Evolutionary conservation across 352 stramenopile species (phyloP).

Genomic region (Pythium oligandrum): DNA sequence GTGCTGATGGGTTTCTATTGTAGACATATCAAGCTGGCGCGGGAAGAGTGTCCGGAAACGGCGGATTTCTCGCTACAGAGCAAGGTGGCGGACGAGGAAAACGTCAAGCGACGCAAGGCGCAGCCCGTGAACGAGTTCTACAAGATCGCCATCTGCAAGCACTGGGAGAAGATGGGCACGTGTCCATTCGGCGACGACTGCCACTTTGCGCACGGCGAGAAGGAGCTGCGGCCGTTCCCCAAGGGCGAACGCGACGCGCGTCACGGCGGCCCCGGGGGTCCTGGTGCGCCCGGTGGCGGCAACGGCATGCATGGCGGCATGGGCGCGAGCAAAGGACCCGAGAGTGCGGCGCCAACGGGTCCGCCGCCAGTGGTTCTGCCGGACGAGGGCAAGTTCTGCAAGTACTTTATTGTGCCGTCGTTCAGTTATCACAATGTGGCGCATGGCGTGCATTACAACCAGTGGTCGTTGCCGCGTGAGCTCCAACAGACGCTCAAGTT

Average conservation of each 20-base stretch:
- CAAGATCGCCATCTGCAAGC: slow-evolving; percentile 97
- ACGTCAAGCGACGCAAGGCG: slow-evolving; percentile 79
- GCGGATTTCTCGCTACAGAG: slow-evolving; percentile 93
- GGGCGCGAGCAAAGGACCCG: neutral
- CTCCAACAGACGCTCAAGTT: slow-evolving; percentile 64
- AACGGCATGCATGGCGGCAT: neutral
- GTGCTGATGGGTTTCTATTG: neutral
- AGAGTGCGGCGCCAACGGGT: neutral
- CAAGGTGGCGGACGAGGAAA: slow-evolving; percentile 89
- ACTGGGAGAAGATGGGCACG: slow-evolving; percentile 93
- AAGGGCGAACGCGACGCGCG: slow-evolving; percentile 63
- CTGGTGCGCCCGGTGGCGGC: neutral
- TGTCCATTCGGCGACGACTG: slow-evolving; percentile 97
- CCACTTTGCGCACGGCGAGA: slow-evolving; percentile 96
- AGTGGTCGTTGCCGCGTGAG: slow-evolving; percentile 51
- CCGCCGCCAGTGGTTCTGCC: slow-evolving; percentile 35
- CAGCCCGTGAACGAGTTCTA: slow-evolving; percentile 95
- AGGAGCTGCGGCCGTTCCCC: slow-evolving; percentile 87
- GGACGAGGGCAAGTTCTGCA: slow-evolving; percentile 69
- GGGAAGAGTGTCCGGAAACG: slow-evolving; percentile 90
- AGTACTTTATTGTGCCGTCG: slow-evolving; percentile 82
- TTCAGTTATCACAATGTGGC: slow-evolving; percentile 81
- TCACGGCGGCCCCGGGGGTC: slow-evolving; percentile 1
- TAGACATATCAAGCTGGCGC: slow-evolving; percentile 91
- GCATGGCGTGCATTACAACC: slow-evolving; percentile 67